Evolutionary conservation across 1,284 basidiomycete genomes (phyloP).

Genomic region (Sutorius eximius): DNA sequence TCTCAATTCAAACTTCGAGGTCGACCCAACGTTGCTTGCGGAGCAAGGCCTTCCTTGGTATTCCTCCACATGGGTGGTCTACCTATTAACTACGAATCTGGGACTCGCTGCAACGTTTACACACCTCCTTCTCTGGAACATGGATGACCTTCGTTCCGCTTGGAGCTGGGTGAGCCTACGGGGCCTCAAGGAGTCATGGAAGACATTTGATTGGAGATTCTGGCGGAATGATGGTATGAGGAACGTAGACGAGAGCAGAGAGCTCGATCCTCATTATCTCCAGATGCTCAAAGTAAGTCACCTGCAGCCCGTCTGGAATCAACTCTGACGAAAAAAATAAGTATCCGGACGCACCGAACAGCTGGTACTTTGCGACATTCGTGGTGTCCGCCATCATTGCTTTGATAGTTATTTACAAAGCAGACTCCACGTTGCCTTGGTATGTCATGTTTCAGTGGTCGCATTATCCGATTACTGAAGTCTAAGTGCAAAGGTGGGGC

Average conservation of each 20-base stretch:
- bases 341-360: conserved; percentile 49
- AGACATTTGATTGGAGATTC: conserved; percentile 43
- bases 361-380: conserved; percentile 46
- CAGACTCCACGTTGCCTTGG: conserved; percentile 52
- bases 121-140: conserved; percentile 52
- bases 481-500: conserved; percentile 23
- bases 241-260: conserved; percentile 27
- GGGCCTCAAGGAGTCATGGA: conserved; percentile 17
- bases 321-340: conserved; percentile 16
- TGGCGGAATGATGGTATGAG: conserved; percentile 46
- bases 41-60: conserved; percentile 43
- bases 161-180: conserved; percentile 44
- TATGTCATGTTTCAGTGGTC: conserved; percentile 31
- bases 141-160: conserved; percentile 41
- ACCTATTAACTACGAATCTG: conserved; percentile 28
- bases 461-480: not conserved
- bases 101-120: conserved; percentile 50
- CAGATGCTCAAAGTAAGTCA: conserved; percentile 48
- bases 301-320: not conserved
- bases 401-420: conserved; percentile 49
- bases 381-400: conserved; percentile 41
- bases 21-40: conserved; percentile 44
- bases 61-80: conserved; percentile 41
- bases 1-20: conserved; percentile 46
- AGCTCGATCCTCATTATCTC: conserved; percentile 49